Evolutionary conservation across 1,139 yeast genomes (phyloP).

Genomic region (Blastobotrys arbuscula): DNA sequence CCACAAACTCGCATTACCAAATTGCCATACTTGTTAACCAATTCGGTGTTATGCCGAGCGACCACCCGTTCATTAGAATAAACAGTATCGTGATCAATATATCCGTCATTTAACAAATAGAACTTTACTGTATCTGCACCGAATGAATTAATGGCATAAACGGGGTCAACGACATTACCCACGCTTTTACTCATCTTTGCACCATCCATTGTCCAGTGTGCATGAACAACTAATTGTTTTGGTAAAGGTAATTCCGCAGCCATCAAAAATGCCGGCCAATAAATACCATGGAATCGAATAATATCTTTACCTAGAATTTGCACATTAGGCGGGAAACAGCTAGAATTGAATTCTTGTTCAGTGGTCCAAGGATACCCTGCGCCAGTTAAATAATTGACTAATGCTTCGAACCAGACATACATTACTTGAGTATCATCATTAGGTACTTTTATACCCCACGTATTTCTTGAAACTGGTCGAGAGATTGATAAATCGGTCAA

Average conservation of each 20-base stretch:
- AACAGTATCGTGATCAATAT: conserved; percentile 71
- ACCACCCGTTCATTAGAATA: conserved; percentile 58
- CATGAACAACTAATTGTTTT: conserved; percentile 72
- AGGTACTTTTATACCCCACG: conserved; percentile 93
- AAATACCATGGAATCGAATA: conserved; percentile 73
- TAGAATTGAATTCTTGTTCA: conserved; percentile 15
- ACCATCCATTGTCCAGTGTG: conserved; percentile 92
- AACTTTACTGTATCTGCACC: conserved; percentile 74
- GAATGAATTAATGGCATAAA: conserved; percentile 45
- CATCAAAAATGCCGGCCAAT: conserved; percentile 90
- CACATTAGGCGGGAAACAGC: conserved; percentile 54
- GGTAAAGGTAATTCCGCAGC: conserved; percentile 77
- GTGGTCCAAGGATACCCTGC: conserved; percentile 52
- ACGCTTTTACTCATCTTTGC: conserved; percentile 88
- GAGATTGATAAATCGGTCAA: conserved; percentile 76
- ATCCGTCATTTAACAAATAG: conserved; percentile 71
- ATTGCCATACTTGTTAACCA: conserved; percentile 82
- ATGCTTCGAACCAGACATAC: conserved; percentile 97
- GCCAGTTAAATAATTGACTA: conserved; percentile 75
- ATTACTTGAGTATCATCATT: conserved; percentile 69
- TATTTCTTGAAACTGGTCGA: conserved; percentile 67
- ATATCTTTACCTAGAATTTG: conserved; percentile 94
- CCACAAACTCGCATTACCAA: conserved; percentile 70
- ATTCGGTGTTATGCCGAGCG: conserved; percentile 51
- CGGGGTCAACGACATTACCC: conserved; percentile 96